Conservation (phyloP, 345 rosid species). For the Populus deltoides region DNA sequence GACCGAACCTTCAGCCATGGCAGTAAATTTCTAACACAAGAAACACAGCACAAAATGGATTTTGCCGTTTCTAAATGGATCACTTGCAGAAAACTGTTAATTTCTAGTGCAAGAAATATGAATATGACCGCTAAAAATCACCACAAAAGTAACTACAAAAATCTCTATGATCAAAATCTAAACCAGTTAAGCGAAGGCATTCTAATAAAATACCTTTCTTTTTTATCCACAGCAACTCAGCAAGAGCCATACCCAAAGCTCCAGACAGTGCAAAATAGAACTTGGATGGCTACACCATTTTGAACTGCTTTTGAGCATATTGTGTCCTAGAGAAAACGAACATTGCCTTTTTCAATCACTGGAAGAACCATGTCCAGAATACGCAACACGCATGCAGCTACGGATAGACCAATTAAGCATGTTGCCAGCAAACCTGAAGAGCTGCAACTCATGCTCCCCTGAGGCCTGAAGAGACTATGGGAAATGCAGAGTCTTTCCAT, state of each 20-base stretch:
- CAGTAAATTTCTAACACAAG: too few species aligned
- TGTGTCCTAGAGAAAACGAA: not conserved
- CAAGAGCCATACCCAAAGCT: not conserved
- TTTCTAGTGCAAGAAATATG: not conserved
- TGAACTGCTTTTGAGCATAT: not conserved
- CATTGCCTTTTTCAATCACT: not conserved
- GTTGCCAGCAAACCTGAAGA: not conserved
- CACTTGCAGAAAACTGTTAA: not conserved
- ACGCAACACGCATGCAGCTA: not conserved
- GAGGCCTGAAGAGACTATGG: not conserved
- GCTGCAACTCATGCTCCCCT: not conserved
- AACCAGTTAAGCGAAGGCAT: not conserved
- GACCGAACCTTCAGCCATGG: not conserved
- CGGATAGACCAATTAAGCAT: not conserved
- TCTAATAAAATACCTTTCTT: not conserved
- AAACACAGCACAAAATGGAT: not conserved
- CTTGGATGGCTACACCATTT: not conserved
- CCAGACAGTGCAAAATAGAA: not conserved
- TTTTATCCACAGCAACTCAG: not conserved
- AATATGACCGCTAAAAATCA: too few species aligned
- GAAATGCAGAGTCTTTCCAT: not conserved
- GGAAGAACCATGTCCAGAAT: not conserved
- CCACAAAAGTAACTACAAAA: too few species aligned
- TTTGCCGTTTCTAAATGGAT: not conserved
- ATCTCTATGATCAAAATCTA: not conserved